Evolutionary conservation across 805 yeast species (phyloP).

Genomic region (Starmera caribaea): DNA sequence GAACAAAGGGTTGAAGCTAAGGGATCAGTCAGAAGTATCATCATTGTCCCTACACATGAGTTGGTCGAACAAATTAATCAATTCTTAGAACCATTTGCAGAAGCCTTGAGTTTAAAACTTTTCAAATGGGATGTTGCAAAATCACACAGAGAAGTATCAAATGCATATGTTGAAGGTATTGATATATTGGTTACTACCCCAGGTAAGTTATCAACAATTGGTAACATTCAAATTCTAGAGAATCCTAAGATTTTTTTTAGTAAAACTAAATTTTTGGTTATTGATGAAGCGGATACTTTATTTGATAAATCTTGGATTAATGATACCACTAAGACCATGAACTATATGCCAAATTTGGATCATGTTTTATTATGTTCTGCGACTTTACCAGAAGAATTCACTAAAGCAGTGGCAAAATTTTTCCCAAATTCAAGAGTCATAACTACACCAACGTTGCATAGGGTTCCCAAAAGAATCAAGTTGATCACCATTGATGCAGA

Average conservation of each 20-base stretch:
- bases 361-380: conserved; percentile 80
- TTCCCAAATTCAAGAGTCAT: conserved; percentile 63
- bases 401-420: conserved; percentile 43
- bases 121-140: conserved; percentile 58
- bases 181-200: conserved; percentile 88
- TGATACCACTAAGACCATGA: conserved; percentile 50
- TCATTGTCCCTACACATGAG: conserved; percentile 87
- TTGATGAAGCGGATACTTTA: conserved; percentile 92
- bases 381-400: conserved; percentile 76
- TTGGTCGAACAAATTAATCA: conserved; percentile 69
- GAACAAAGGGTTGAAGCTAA: conserved; percentile 25
- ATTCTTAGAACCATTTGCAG: conserved; percentile 24
- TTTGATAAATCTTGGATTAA: conserved; percentile 72
- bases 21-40: conserved; percentile 53
- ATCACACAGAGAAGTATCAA: conserved; percentile 42
- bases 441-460: conserved; percentile 75
- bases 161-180: conserved; percentile 39
- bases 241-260: conserved; percentile 30
- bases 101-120: conserved; percentile 31
- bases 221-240: conserved; percentile 23
- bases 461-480: conserved; percentile 67
- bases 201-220: conserved; percentile 43
- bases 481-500: conserved; percentile 71
- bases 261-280: conserved; percentile 51
- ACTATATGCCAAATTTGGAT: conserved; percentile 38